A percentile compares a stretch with the other conserved stretches of the same genome.
Evolutionary conservation across 139 green algal genomes (phyloP).

Genomic region (Volvox africanus): DNA sequence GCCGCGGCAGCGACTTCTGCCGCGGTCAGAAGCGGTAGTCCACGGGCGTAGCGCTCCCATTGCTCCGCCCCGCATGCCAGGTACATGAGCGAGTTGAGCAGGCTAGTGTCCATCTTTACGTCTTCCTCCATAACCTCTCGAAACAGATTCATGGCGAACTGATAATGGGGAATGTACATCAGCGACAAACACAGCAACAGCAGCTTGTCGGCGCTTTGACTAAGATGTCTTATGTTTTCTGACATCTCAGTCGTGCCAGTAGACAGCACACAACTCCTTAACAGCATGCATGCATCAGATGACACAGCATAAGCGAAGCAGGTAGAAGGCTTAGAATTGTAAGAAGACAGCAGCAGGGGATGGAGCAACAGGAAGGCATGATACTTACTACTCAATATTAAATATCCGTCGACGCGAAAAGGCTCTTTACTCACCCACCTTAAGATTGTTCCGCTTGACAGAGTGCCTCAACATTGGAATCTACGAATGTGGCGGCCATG

Average conservation of each 20-base stretch:
- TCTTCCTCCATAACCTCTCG: not conserved
- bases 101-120: not conserved
- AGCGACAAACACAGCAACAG: no score
- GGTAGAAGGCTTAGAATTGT: not conserved
- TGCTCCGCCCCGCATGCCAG: conserved; percentile 23
- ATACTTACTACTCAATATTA: no score
- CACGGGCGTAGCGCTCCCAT: conserved; percentile 46
- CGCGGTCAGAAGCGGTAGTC: conserved; percentile 19
- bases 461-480: not conserved
- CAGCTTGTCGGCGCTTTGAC: no score
- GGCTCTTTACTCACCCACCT: not conserved
- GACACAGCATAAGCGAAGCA: not conserved
- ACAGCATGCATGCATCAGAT: not conserved
- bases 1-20: not conserved
- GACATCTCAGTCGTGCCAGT: not conserved
- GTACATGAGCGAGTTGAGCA: conserved; percentile 48
- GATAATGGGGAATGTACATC: not conserved
- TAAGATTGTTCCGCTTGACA: conserved; percentile 11
- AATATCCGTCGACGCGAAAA: no score
- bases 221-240: no score
- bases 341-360: not conserved
- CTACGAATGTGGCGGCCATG: not conserved
- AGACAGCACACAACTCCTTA: not conserved
- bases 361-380: not conserved
- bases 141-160: conserved; percentile 8